Conservation (phyloP, 306 rosid species). For the Bauhinia variegata region DNA sequence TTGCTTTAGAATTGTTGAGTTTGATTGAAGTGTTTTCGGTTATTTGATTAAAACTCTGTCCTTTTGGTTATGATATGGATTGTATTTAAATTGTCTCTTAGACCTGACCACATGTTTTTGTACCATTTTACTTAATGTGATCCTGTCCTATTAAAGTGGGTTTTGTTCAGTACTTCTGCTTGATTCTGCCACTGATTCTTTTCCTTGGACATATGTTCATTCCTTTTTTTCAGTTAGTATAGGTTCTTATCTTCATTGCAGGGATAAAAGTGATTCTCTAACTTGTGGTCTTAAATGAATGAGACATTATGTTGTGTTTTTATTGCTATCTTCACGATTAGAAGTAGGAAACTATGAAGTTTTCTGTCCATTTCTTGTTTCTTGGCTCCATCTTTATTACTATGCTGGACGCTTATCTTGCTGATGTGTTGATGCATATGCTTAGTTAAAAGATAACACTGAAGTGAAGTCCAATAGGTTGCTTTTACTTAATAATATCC, state of each 20-base stretch:
- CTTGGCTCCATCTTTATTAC: conserved; percentile 5
- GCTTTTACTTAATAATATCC: conserved; percentile 24
- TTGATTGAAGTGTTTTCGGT: conserved; percentile 19
- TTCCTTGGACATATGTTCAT: no score
- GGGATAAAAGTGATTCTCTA: no score
- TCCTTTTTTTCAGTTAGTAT: no score
- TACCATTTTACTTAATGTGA: no score
- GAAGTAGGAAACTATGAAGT: conserved; percentile 8
- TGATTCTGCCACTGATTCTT: no score
- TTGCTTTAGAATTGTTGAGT: conserved; percentile 9
- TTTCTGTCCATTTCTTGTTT: background rate
- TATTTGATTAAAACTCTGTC: background rate
- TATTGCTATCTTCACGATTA: conserved; percentile 4
- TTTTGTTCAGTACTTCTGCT: no score
- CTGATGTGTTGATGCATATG: conserved; percentile 16
- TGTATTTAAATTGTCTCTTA: background rate
- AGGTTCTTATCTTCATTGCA: no score
- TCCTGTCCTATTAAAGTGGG: no score
- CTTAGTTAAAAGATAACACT: background rate
- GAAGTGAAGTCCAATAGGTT: conserved; percentile 16
- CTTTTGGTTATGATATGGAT: conserved; percentile 11
- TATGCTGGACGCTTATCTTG: background rate
- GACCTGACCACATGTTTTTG: no score
- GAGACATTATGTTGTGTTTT: background rate
- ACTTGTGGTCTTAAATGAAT: conserved; percentile 1